These are phyloP conservation scores for Larix sibirica DNA, from an alignment of 83 land plant species.

Conservation along the genomic window DNA sequence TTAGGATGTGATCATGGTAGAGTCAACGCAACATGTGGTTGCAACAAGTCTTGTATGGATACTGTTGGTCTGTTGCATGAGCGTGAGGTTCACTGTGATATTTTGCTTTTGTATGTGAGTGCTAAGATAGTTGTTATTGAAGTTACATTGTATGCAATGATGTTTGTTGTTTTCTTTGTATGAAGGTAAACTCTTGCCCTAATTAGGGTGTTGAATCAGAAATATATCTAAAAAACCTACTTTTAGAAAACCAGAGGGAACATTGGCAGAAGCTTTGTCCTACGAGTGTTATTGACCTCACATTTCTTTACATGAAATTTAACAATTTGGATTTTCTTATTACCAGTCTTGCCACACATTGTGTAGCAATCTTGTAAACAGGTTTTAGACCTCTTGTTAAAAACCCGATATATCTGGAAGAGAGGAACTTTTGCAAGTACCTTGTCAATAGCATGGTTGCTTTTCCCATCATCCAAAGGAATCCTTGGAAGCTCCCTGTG, in stretches of 20 bases:
- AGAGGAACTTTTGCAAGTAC: slow-evolving; percentile 72
- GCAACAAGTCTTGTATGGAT: too few relatives aligned
- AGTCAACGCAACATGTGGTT: too few relatives aligned
- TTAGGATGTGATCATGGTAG: too few relatives aligned
- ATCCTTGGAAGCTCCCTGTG: slow-evolving; percentile 93
- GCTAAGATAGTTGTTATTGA: too few relatives aligned
- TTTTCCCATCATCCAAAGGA: slow-evolving; percentile 75
- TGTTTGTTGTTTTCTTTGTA: slow-evolving; percentile 27
- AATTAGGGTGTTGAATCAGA: slow-evolving; percentile 98
- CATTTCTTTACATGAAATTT: slow-evolving; percentile 78
- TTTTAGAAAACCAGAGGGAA: slow-evolving; percentile 95
- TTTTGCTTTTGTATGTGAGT: too few relatives aligned
- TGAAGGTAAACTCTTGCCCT: slow-evolving; percentile 91
- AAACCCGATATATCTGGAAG: slow-evolving; percentile 97
- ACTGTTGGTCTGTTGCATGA: too few relatives aligned
- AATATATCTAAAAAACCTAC: slow-evolving; percentile 83
- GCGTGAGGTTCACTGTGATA: too few relatives aligned
- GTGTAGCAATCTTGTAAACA: slow-evolving; percentile 92
- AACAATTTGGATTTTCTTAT: slow-evolving; percentile 86
- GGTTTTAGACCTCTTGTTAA: slow-evolving; percentile 92
- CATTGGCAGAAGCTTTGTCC: slow-evolving; percentile 85
- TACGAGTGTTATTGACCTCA: slow-evolving; percentile 60
- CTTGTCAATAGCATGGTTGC: slow-evolving; percentile 90
- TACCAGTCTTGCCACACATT: slow-evolving; percentile 87
- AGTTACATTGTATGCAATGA: too few relatives aligned